Evolutionary conservation across 202 grass and related monocot genomes (phyloP).

Genomic region (Brachypodium distachyon): DNA sequence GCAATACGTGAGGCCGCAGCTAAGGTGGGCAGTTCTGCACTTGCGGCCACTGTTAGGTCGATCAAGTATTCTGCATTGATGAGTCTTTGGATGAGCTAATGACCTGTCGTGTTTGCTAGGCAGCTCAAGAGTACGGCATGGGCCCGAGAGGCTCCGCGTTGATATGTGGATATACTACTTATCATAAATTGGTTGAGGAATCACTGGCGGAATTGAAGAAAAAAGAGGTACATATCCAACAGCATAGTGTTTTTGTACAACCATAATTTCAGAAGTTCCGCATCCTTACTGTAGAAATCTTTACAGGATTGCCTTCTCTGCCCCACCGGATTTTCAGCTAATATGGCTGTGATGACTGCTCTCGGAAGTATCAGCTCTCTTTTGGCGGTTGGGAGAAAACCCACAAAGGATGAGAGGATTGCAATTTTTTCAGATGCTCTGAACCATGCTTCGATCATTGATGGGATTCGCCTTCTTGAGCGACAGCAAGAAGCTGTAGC

Average conservation of each 20-base stretch:
- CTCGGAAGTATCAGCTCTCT: conserved; percentile 67
- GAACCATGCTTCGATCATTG: conserved; percentile 96
- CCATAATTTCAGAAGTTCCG: background rate
- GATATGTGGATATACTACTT: conserved; percentile 73
- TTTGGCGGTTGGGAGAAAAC: conserved; percentile 38
- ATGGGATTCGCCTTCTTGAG: conserved; percentile 74
- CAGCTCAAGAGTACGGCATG: conserved; percentile 70
- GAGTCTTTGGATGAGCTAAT: background rate
- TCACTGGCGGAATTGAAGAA: conserved; percentile 67
- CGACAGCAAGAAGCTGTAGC: conserved; percentile 48
- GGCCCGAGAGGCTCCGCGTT: conserved; percentile 83
- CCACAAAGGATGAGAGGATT: conserved; percentile 32
- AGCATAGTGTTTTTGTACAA: background rate
- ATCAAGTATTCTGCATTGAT: background rate
- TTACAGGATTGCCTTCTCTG: conserved; percentile 82
- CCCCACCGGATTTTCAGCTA: conserved; percentile 83
- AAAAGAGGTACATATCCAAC: conserved; percentile 61
- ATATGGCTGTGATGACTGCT: conserved; percentile 74
- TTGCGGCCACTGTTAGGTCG: background rate
- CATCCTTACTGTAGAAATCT: background rate
- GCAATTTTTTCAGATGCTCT: conserved; percentile 90
- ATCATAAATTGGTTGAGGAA: conserved; percentile 66
- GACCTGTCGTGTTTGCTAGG: conserved; percentile 22
- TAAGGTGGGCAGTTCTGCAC: conserved; percentile 31
- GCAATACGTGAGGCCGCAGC: conserved; percentile 53